A percentile compares a stretch with the other conserved stretches of the same genome.
These are phyloP conservation scores for Phytopythium kandeliae DNA, from an alignment of 352 stramenopile genomes.

Conservation along the genomic window DNA sequence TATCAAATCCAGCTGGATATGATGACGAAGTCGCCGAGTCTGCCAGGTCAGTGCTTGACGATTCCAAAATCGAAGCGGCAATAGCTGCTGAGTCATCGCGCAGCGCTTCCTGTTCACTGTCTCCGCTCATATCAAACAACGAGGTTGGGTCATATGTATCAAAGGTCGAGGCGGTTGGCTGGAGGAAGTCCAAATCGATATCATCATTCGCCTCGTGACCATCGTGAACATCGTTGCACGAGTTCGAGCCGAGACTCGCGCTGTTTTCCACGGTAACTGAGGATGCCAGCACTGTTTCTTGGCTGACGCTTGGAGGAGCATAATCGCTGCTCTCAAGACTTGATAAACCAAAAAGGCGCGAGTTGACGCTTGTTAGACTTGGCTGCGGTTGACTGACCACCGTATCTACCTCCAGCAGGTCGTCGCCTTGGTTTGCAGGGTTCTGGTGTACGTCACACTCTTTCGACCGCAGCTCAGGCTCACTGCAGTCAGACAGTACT, in stretches of 20 bases:
- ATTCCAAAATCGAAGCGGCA: background rate
- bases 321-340: background rate
- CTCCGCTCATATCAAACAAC: background rate
- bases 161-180: slow-evolving; percentile 12
- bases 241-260: background rate
- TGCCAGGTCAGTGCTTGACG: background rate
- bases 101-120: background rate
- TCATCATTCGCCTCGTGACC: slow-evolving; percentile 6
- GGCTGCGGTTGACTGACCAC: background rate
- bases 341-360: slow-evolving; percentile 1
- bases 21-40: background rate
- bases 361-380: background rate
- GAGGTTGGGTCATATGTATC: slow-evolving; percentile 1
- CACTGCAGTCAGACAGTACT: background rate
- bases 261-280: background rate
- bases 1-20: slow-evolving; percentile 24
- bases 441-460: background rate
- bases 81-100: background rate
- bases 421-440: background rate
- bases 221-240: background rate
- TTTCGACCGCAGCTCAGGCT: background rate
- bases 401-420: background rate
- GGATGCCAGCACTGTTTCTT: too few species aligned
- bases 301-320: background rate
- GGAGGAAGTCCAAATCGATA: slow-evolving; percentile 21